phyloP scores from a whole-genome alignment of 768 basidiomycete species.

The Xanthoconium purpureum region DNA sequence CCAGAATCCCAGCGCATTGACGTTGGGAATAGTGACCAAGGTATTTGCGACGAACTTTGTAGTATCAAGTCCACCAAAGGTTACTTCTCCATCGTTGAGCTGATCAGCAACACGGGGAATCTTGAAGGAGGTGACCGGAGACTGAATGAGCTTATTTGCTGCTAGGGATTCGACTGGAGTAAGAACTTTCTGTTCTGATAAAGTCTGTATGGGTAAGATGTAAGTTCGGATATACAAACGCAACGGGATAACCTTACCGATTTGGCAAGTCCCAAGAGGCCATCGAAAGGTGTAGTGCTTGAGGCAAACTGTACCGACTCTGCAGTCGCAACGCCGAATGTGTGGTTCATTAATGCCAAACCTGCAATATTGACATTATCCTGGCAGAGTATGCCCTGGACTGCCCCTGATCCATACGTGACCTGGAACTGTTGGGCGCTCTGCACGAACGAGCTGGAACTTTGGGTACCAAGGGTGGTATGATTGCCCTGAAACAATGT shows the following conservation, averaged over 20 bases:
- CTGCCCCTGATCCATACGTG: slow-evolving; percentile 67
- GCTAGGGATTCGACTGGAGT: slow-evolving; percentile 77
- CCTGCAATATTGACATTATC: slow-evolving; percentile 68
- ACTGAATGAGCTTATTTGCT: slow-evolving; percentile 49
- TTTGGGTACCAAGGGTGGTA: slow-evolving; percentile 57
- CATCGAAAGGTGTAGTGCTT: slow-evolving; percentile 55
- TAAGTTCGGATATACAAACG: background rate
- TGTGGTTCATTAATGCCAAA: slow-evolving; percentile 52
- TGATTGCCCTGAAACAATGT: slow-evolving; percentile 52
- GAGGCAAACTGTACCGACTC: slow-evolving; percentile 64
- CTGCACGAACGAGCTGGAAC: slow-evolving; percentile 62
- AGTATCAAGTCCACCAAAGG: slow-evolving; percentile 73
- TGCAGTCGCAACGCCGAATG: slow-evolving; percentile 60
- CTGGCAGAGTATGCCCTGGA: slow-evolving; percentile 58
- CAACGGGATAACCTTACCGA: slow-evolving; percentile 45
- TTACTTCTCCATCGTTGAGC: slow-evolving; percentile 69
- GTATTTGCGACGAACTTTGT: slow-evolving; percentile 64
- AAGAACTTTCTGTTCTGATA: slow-evolving; percentile 60
- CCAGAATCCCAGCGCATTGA: slow-evolving; percentile 76
- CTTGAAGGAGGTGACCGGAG: slow-evolving; percentile 76
- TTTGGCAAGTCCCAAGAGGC: slow-evolving; percentile 75
- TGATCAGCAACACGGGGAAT: slow-evolving; percentile 70
- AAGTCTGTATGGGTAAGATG: slow-evolving; percentile 32
- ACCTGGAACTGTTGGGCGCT: slow-evolving; percentile 51
- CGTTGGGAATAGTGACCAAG: slow-evolving; percentile 58